These are phyloP conservation scores for Sophora flavescens DNA, from an alignment of 306 rosid genomes.

Conservation along the genomic window DNA sequence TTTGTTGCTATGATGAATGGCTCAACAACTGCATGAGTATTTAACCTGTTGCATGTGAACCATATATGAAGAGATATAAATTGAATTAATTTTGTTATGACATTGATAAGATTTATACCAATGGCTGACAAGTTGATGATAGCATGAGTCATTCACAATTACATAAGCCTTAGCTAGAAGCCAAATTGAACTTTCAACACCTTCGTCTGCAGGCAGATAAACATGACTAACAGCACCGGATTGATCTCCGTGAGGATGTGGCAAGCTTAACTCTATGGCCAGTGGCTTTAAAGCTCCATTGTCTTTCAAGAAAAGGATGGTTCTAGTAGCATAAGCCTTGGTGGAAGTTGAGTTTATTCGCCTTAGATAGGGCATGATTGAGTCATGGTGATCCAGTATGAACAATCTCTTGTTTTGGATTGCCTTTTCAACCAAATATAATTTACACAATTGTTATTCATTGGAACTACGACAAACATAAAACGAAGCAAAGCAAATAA, in stretches of 20 bases:
- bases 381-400: constrained; percentile 74
- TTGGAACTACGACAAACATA: background rate
- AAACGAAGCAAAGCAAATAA: background rate
- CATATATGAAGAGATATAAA: background rate
- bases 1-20: constrained; percentile 59
- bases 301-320: constrained; percentile 63
- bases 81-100: background rate
- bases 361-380: constrained; percentile 69
- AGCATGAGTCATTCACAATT: constrained; percentile 67
- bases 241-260: constrained; percentile 64
- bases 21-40: constrained; percentile 76
- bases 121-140: constrained; percentile 72
- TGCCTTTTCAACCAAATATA: constrained; percentile 57
- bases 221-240: constrained; percentile 60
- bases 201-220: constrained; percentile 63
- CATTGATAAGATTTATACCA: constrained; percentile 51
- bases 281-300: constrained; percentile 69
- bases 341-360: constrained; percentile 61
- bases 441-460: background rate
- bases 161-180: constrained; percentile 75
- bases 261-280: constrained; percentile 71
- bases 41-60: constrained; percentile 62
- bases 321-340: constrained; percentile 70
- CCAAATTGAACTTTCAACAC: constrained; percentile 64
- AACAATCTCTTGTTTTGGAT: constrained; percentile 62